phyloP scores from a whole-genome alignment of 2,329 filamentous ascomycete species.

The Endoconidiophora laricicola region DNA sequence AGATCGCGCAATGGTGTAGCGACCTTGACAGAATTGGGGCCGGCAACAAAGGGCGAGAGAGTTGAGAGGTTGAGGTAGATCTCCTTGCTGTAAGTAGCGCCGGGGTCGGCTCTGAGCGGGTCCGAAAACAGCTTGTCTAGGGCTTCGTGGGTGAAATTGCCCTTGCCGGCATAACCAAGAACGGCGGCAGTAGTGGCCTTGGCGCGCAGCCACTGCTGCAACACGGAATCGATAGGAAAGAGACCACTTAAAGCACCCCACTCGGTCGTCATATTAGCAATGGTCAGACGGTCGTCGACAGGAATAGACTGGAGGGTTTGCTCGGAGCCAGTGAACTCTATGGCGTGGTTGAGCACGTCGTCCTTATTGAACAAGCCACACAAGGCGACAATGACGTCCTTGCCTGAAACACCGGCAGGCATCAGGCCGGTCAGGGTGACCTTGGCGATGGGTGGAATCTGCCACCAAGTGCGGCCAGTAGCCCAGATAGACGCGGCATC shows the following conservation, averaged over 20 bases:
- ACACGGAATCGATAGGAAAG: conserved; percentile 63
- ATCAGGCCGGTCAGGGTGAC: conserved; percentile 61
- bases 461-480: conserved; percentile 72
- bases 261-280: conserved; percentile 68
- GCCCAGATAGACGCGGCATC: conserved; percentile 79
- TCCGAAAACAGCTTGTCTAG: conserved; percentile 58
- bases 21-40: conserved; percentile 83
- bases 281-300: conserved; percentile 57
- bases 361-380: conserved; percentile 74
- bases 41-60: conserved; percentile 67
- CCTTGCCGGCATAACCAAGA: conserved; percentile 27
- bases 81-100: conserved; percentile 67
- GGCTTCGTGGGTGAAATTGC: conserved; percentile 52
- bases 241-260: conserved; percentile 48
- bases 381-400: conserved; percentile 84
- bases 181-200: conserved; percentile 61
- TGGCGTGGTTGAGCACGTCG: conserved; percentile 77
- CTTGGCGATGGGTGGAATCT: conserved; percentile 69
- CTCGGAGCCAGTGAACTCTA: conserved; percentile 73
- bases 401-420: conserved; percentile 69
- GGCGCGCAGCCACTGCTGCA: conserved; percentile 56
- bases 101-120: conserved; percentile 52
- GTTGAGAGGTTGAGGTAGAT: conserved; percentile 71
- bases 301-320: conserved; percentile 58
- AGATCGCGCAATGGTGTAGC: conserved; percentile 62